Base-by-base conservation (phyloP, 2,329 filamentous ascomycete species). In the Beauveria rudraprayagi region DNA sequence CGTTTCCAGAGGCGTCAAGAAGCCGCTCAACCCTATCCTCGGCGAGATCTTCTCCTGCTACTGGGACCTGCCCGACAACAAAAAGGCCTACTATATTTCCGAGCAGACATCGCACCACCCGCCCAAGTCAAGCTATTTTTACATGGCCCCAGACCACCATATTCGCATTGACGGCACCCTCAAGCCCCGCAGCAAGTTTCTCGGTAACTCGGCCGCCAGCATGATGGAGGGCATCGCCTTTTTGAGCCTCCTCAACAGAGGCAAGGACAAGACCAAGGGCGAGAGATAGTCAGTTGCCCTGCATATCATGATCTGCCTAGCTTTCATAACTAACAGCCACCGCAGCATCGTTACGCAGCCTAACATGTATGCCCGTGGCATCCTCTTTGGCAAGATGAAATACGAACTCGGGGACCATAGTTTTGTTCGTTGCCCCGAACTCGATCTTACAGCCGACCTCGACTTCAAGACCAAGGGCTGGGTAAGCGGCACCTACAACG, bases 391-490 rank as follows among this genome's bases (percentile, higher is more conserved):
- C 53, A 97, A 97, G 75, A 97, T 99, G 94, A 97, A 97, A 75
- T 99, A 97, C 75, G 94, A 99, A 77, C 85, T 99, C 8, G 94
- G 93, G 65, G 93, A 97, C 72, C 92, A 96, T 77, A 96, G 92
- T 72, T 91, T 92, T 68, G 90, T 99, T 22, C 84, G 88, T 66
- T 97, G 94, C 73, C 91, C 93, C 0, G 93, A 97, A 72, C 83
- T 91, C 19, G 88, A 92, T 62, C 80, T 99, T 19, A 83, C 86
- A 28, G 93, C 92, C 63, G 93, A 99, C 71, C 86, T 99, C 63
- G 94, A 99, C 66, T 99, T 99, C 83, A 97, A 97, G 78, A 95
- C 91, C 57, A 97, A 97, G 76, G 94, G 94, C 5, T 99, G 95
- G 83, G 93, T 99, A 65, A 88, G 91, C 57, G 94, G 94, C 8